Evolutionary conservation across 306 rosid genomes (phyloP).

Genomic region (Begonia masoniana): DNA sequence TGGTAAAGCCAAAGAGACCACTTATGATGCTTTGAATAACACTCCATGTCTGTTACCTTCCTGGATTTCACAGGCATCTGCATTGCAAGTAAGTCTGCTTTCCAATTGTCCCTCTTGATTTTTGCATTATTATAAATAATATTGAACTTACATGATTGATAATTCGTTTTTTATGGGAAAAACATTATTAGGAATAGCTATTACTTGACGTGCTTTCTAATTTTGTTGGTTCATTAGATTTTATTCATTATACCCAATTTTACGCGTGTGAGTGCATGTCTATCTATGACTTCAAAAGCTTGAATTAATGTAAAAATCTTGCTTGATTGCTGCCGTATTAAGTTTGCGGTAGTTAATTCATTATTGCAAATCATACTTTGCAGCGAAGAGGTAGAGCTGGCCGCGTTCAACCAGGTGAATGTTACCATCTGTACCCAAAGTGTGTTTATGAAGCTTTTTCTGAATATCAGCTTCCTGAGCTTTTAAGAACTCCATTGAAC

Average conservation of each 20-base stretch:
- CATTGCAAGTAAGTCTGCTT: constrained; percentile 61
- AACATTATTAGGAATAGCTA: no score
- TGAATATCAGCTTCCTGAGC: constrained; percentile 94
- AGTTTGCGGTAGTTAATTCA: no score
- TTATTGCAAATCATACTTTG: constrained; percentile 13
- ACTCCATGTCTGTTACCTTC: constrained; percentile 94
- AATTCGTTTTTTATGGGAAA: no score
- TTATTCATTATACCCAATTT: no score
- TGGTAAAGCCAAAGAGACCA: constrained; percentile 96
- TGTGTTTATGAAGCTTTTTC: constrained; percentile 87
- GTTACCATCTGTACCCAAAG: constrained; percentile 87
- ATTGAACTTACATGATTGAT: no score
- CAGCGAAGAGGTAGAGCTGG: constrained; percentile 99
- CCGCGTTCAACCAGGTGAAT: constrained; percentile 94
- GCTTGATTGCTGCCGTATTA: no score
- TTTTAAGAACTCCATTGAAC: constrained; percentile 87
- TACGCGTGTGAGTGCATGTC: no score
- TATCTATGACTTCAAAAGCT: not conserved
- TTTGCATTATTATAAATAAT: no score
- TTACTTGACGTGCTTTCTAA: no score
- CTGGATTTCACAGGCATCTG: constrained; percentile 96
- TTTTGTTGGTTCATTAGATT: no score
- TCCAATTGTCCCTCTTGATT: not conserved
- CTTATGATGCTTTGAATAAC: constrained; percentile 92
- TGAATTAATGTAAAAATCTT: not conserved